Base-by-base conservation (phyloP, 1,139 yeast genomes). In the Yamadazyma sp. region DNA sequence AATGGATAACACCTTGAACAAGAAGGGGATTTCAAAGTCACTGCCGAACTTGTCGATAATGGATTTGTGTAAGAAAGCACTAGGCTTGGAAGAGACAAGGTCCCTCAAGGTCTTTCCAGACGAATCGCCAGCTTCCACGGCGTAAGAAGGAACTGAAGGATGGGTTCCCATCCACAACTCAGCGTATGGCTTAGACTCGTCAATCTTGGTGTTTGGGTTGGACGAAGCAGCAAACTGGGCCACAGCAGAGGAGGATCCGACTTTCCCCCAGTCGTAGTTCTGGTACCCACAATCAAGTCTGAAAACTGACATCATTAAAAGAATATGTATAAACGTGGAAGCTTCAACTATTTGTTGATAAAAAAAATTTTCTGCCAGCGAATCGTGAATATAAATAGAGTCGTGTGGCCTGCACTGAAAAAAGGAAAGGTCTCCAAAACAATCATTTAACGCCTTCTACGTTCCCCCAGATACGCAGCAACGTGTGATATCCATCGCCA, bases 81-180 rank as follows among this genome's bases (percentile, higher is more conserved):
- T 64, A n/a, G 96, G 94, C 50, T 83, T 59, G 5, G 66, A 57
- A 23, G 71, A 65, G 36, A 91, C 78, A 36, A 87, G 62, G 14
- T 85, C 87, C 46, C 91, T 75, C 56, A 92, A 74, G 12, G 68
- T 67, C 48, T 75, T 66, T 29, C 80, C 80, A 14, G 51, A 46
- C 2, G 29, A 37, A 1, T 44, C 53, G n/a, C 47, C 48, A 15
- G 53, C 53, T 22, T 70, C 76, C 15, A 76, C 74, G 33, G 79
- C 75, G 39, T 67, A 67, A n/a, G 96, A 84, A 15, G 98, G 97
- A 11, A 87, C 89, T 36, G 86, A 84, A 38, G 95, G 94, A 58
- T 92, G 98, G 22, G 98, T 89, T 22, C 98, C 98, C 98, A 92
- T 92, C 98, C 98, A 92, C 52, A 92, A 74, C 61, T 87, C 95